Evolutionary conservation across 441 rosid genomes (phyloP).

Genomic region (Eruca vesicaria): DNA sequence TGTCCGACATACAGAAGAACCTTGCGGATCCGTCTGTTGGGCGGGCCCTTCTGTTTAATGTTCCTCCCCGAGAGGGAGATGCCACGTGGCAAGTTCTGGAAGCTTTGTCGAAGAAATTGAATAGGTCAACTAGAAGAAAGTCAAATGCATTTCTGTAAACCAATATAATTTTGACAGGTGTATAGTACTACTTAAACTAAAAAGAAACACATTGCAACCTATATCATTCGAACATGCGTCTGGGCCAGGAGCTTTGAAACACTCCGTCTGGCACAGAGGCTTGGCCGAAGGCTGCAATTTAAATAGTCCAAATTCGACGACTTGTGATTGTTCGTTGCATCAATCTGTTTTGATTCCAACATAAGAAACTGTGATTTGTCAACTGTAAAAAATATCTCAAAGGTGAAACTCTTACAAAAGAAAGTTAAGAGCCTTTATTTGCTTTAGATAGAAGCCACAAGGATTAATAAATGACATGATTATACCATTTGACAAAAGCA

Average conservation of each 20-base stretch:
- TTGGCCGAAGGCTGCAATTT: too few species aligned
- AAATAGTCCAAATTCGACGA: too few species aligned
- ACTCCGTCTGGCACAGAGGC: background rate
- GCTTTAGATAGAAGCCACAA: background rate
- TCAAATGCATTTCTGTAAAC: slow-evolving; percentile 27
- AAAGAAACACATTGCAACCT: background rate
- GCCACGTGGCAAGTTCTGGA: slow-evolving; percentile 87
- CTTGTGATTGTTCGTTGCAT: too few species aligned
- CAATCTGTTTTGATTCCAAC: too few species aligned
- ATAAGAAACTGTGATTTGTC: too few species aligned
- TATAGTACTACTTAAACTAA: background rate
- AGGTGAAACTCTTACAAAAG: background rate
- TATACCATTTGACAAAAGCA: background rate
- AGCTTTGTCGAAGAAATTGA: slow-evolving; percentile 47
- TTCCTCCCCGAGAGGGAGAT: slow-evolving; percentile 54
- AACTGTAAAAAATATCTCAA: too few species aligned
- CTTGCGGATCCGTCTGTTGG: slow-evolving; percentile 49
- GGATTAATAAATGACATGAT: background rate
- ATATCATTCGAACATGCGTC: background rate
- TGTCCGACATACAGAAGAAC: slow-evolving; percentile 62
- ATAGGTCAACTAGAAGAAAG: slow-evolving; percentile 45
- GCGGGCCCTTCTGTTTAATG: slow-evolving; percentile 64
- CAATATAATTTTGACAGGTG: slow-evolving; percentile 10
- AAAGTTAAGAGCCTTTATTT: background rate
- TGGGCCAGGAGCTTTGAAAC: background rate